A percentile compares a stretch with the other conserved stretches of the same genome.
Evolutionary conservation across 1,139 yeast genomes (phyloP).

Genomic region (Tardiomyces blankii): DNA sequence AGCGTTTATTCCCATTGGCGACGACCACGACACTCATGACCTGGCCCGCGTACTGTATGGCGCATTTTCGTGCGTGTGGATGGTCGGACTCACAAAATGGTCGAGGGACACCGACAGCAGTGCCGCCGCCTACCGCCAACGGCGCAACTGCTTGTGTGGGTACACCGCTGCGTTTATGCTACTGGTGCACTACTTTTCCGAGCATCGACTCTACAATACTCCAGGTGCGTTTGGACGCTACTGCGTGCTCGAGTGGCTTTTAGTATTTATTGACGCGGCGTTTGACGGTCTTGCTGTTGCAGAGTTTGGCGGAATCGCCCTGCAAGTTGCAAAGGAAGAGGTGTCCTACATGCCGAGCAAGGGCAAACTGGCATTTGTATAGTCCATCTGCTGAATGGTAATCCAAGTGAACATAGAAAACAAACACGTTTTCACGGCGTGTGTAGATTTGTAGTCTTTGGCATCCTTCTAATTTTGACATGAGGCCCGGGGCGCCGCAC

Average conservation of each 20-base stretch:
- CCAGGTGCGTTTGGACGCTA: background rate
- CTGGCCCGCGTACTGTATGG: background rate
- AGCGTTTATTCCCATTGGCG: background rate
- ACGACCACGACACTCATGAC: conserved; percentile 1
- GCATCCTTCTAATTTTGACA: too few relatives aligned
- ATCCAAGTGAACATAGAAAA: too few relatives aligned
- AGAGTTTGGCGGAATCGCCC: background rate
- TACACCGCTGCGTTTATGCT: background rate
- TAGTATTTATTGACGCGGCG: background rate
- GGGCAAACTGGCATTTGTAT: background rate
- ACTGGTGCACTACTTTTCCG: background rate
- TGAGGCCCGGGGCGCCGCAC: too few relatives aligned
- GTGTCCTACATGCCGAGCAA: background rate
- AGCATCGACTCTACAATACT: background rate
- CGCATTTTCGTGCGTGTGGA: background rate
- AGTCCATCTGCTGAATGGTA: background rate
- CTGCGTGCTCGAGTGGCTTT: background rate
- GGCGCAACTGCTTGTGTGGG: background rate
- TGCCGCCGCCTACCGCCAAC: background rate
- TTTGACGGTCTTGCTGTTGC: background rate
- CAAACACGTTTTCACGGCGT: too few relatives aligned
- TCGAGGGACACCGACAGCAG: background rate
- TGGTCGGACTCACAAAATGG: background rate
- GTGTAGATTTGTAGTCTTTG: too few relatives aligned
- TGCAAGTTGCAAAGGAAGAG: background rate